Conservation (phyloP, 1,284 basidiomycete species). For the Kalmanozyma brasiliensis region DNA sequence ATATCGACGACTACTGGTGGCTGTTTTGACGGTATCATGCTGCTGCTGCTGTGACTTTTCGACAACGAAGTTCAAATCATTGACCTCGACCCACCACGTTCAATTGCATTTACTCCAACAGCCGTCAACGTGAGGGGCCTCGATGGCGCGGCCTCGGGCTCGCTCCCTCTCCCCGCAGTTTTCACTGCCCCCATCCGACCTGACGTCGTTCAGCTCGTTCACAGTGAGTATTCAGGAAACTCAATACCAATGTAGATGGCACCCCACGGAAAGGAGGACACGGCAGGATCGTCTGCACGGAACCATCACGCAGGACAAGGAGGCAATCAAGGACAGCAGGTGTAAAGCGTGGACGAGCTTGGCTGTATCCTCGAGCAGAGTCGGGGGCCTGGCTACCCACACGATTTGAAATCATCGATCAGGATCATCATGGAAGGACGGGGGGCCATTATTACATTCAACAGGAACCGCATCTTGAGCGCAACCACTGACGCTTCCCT, state of each 20-base stretch:
- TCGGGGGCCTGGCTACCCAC: too few relatives aligned
- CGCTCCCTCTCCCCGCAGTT: conserved; percentile 93
- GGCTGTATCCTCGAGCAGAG: too few relatives aligned
- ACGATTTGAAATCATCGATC: too few relatives aligned
- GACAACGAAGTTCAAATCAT: conserved; percentile 9
- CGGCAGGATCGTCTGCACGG: not conserved
- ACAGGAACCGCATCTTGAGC: not conserved
- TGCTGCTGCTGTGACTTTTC: conserved; percentile 5
- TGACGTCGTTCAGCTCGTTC: conserved; percentile 97
- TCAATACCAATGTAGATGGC: too few relatives aligned
- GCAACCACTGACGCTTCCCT: conserved; percentile 8
- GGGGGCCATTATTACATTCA: not conserved
- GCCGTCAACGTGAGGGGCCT: conserved; percentile 67
- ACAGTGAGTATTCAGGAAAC: conserved; percentile 79
- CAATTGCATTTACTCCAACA: conserved; percentile 19
- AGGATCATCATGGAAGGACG: not conserved
- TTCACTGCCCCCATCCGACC: conserved; percentile 97
- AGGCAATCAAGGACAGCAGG: too few relatives aligned
- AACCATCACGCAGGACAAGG: too few relatives aligned
- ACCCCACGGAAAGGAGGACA: not conserved
- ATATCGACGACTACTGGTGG: not conserved
- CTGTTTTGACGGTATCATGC: conserved; percentile 3
- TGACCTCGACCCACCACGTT: conserved; percentile 11
- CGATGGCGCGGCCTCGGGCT: conserved; percentile 78
- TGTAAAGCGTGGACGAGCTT: too few relatives aligned